phyloP scores from a whole-genome alignment of 1,139 yeast genomes.

The Geotrichum citri-aurantii region DNA sequence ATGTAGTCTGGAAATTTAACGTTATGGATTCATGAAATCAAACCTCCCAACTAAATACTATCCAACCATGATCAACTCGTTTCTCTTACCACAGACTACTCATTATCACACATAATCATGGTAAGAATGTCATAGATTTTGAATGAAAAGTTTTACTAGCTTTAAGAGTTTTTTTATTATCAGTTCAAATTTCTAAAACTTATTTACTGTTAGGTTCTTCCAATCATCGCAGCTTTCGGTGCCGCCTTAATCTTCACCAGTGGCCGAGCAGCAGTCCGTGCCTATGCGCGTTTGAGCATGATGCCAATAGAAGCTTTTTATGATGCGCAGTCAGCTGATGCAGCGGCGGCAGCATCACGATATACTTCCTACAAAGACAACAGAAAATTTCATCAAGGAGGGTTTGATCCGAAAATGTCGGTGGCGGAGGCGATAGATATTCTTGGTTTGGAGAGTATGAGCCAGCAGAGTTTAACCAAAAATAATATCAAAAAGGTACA shows the following conservation, averaged over 20 bases:
- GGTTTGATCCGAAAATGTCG: slow-evolving; percentile 35
- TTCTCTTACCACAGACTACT: not conserved
- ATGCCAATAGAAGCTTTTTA: slow-evolving; percentile 34
- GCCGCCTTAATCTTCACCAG: slow-evolving; percentile 27
- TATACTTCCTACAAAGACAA: slow-evolving; percentile 15
- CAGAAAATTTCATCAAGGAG: slow-evolving; percentile 30
- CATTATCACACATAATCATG: not conserved
- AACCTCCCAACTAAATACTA: not conserved
- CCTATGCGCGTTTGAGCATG: slow-evolving; percentile 28
- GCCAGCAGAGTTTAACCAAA: slow-evolving; percentile 22
- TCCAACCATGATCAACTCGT: not conserved
- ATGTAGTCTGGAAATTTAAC: too few species aligned
- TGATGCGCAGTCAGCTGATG: slow-evolving; percentile 20
- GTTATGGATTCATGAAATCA: too few species aligned
- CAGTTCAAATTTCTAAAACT: not conserved
- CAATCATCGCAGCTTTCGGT: slow-evolving; percentile 28
- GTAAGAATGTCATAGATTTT: not conserved
- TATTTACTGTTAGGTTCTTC: slow-evolving; percentile 22
- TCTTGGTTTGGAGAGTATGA: slow-evolving; percentile 28
- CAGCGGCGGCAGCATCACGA: slow-evolving; percentile 18
- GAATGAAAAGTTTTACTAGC: not conserved
- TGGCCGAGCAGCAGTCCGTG: slow-evolving; percentile 35
- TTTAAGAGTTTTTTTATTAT: not conserved
- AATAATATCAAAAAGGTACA: slow-evolving; percentile 49
- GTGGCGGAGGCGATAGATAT: slow-evolving; percentile 35